These are phyloP conservation scores for Artemisia annua DNA, from an alignment of 129 eudicot genomes.

Conservation along the genomic window DNA sequence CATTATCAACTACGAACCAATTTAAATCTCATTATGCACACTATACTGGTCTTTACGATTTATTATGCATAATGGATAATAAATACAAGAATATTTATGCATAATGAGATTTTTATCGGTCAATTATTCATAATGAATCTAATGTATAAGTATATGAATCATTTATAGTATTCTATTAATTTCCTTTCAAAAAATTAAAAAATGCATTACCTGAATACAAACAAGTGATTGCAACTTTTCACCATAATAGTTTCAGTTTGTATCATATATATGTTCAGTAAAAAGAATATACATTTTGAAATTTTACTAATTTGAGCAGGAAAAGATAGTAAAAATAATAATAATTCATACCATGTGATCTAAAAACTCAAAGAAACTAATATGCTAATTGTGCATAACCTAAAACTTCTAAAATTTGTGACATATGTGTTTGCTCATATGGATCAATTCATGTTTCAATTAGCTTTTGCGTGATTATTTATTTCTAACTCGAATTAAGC, in stretches of 20 bases:
- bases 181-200: conserved; percentile 2
- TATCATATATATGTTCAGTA: conserved; percentile 8
- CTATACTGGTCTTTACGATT: too few species aligned
- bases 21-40: too few species aligned
- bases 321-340: neutral
- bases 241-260: conserved; percentile 1
- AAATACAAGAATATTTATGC: too few species aligned
- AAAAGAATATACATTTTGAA: neutral
- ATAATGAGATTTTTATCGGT: too few species aligned
- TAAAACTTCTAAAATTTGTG: neutral
- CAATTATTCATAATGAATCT: too few species aligned
- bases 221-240: conserved; percentile 18
- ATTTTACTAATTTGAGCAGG: neutral
- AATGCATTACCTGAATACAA: conserved; percentile 9
- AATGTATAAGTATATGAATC: too few species aligned
- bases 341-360: neutral
- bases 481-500: neutral
- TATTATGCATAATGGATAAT: too few species aligned
- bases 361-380: neutral
- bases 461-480: neutral
- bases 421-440: neutral
- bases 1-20: too few species aligned
- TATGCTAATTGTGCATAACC: neutral
- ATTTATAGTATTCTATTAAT: neutral
- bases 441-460: neutral